Conservation (phyloP, 352 stramenopile species). For the Thalassiosira mediterranea region DNA sequence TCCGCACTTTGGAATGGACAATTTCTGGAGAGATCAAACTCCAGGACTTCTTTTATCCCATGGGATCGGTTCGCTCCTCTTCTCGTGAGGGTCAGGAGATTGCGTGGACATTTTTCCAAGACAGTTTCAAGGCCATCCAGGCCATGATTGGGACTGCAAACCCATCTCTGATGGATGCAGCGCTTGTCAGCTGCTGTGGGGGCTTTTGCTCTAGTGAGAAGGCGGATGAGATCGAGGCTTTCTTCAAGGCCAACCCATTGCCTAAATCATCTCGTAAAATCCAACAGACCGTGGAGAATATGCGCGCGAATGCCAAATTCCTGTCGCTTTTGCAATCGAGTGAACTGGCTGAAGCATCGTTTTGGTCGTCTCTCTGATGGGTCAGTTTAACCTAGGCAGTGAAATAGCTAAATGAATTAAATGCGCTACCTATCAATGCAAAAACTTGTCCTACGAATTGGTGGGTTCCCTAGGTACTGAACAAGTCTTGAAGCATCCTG, state of each 20-base stretch:
- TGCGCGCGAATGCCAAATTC: conserved; percentile 77
- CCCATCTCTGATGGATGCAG: conserved; percentile 85
- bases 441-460: too few species aligned
- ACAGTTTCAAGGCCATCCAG: conserved; percentile 84
- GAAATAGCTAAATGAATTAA: too few species aligned
- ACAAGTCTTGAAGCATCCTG: too few species aligned
- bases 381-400: too few species aligned
- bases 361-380: conserved; percentile 54
- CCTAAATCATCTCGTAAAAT: conserved; percentile 80
- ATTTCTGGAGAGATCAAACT: conserved; percentile 86
- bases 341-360: conserved; percentile 54
- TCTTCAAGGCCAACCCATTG: conserved; percentile 80
- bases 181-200: conserved; percentile 82
- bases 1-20: conserved; percentile 85
- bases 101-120: conserved; percentile 86
- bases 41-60: conserved; percentile 89
- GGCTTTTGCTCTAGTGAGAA: conserved; percentile 81
- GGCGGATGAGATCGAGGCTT: conserved; percentile 86
- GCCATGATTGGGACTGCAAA: conserved; percentile 84
- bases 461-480: too few species aligned
- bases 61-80: conserved; percentile 74
- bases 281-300: conserved; percentile 81
- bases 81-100: conserved; percentile 80
- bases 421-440: too few species aligned
- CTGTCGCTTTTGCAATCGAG: conserved; percentile 61